Conservation (phyloP, 2,329 filamentous ascomycete genomes). For the Colletotrichum camelliae region DNA sequence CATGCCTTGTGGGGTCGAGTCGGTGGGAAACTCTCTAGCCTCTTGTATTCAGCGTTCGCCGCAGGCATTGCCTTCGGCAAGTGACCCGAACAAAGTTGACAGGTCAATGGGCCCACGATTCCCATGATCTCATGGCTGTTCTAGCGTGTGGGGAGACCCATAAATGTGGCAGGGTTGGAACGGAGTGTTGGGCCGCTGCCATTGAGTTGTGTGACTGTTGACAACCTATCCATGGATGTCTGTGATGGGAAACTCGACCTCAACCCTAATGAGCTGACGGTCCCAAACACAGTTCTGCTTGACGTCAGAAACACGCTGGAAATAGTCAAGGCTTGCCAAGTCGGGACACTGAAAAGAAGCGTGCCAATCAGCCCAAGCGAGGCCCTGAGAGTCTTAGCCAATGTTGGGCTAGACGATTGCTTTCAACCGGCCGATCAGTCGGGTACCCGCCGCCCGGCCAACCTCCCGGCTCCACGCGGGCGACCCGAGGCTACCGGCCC, state of each 20-base stretch:
- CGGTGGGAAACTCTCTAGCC: neutral
- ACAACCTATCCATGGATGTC: neutral
- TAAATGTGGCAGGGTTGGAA: constrained; percentile 1
- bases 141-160: neutral
- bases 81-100: constrained; percentile 1
- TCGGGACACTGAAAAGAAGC: neutral
- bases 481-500: neutral
- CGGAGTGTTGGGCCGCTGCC: neutral
- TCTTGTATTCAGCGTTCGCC: constrained; percentile 11
- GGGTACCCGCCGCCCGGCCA: neutral
- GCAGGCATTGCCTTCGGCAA: neutral
- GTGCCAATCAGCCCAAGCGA: neutral
- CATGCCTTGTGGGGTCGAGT: constrained; percentile 1
- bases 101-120: constrained; percentile 1
- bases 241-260: neutral
- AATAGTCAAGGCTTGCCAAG: neutral
- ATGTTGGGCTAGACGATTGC: neutral
- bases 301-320: constrained; percentile 8
- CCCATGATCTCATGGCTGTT: constrained; percentile 8
- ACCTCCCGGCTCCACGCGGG: neutral
- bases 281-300: neutral
- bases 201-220: neutral
- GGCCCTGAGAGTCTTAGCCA: neutral
- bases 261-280: neutral
- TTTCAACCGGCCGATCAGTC: neutral